Conservation (phyloP, 2,329 filamentous ascomycete genomes). For the Alternaria ethzedia region DNA sequence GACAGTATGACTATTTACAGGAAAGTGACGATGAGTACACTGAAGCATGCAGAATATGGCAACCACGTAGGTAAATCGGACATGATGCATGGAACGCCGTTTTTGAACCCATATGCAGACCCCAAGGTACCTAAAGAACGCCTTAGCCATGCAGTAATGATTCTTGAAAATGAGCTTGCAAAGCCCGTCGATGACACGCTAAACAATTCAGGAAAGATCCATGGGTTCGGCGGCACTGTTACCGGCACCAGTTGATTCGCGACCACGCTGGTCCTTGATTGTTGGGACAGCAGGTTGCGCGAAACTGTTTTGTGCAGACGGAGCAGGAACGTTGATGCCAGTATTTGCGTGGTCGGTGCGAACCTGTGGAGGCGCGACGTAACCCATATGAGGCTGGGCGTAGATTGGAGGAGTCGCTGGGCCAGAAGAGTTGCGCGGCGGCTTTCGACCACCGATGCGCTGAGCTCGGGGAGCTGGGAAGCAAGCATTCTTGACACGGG, state of each 20-base stretch:
- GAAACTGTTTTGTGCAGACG: constrained; percentile 20
- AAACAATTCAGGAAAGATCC: constrained; percentile 10
- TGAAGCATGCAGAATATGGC: neutral
- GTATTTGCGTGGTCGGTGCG: constrained; percentile 21
- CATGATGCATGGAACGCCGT: constrained; percentile 5
- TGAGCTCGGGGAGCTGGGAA: constrained; percentile 36
- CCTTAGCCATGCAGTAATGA: constrained; percentile 12
- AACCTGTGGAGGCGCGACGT: constrained; percentile 28
- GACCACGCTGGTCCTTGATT: constrained; percentile 8
- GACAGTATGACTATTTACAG: constrained; percentile 1
- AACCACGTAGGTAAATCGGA: neutral
- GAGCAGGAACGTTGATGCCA: constrained; percentile 28
- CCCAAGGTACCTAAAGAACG: neutral
- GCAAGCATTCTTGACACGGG: constrained; percentile 44
- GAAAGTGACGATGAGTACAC: neutral
- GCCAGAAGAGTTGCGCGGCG: constrained; percentile 26
- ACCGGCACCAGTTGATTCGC: constrained; percentile 10
- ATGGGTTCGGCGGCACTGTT: constrained; percentile 6
- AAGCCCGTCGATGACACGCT: no score
- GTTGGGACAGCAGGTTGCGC: constrained; percentile 1
- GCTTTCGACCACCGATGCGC: constrained; percentile 25
- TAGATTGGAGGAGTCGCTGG: constrained; percentile 24
- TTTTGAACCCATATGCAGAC: neutral
- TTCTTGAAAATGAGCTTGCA: neutral
- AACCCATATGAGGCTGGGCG: constrained; percentile 25